These are phyloP conservation scores for Starmerella ratchasimensis DNA, from an alignment of 805 yeast species.

Conservation along the genomic window DNA sequence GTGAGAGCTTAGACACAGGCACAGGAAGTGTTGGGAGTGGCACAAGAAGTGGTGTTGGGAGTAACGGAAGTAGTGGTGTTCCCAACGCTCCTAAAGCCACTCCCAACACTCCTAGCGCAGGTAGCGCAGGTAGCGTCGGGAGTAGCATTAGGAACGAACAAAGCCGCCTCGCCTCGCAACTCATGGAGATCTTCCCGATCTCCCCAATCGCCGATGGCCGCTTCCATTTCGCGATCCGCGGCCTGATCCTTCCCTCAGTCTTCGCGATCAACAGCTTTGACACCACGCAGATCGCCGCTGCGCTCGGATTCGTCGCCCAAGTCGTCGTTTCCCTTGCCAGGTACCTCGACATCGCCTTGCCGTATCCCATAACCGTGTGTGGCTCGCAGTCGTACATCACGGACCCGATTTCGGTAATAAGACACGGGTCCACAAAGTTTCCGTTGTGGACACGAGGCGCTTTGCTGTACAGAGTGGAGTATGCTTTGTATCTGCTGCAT, in stretches of 20 bases:
- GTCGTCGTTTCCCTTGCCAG: slow-evolving; percentile 30
- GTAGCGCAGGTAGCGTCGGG: not conserved
- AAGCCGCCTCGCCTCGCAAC: slow-evolving; percentile 22
- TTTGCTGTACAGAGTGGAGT: slow-evolving; percentile 35
- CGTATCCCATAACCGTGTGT: slow-evolving; percentile 36
- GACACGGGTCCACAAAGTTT: slow-evolving; percentile 29
- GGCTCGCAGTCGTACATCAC: slow-evolving; percentile 38
- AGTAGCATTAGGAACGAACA: slow-evolving; percentile 12
- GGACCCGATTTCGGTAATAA: slow-evolving; percentile 35
- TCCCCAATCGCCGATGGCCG: slow-evolving; percentile 19
- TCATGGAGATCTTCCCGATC: slow-evolving; percentile 25
- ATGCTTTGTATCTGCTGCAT: slow-evolving; percentile 35
- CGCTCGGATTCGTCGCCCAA: slow-evolving; percentile 37
- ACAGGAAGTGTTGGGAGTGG: not conserved
- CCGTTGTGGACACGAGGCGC: slow-evolving; percentile 40
- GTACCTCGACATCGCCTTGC: slow-evolving; percentile 33
- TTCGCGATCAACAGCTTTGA: slow-evolving; percentile 22
- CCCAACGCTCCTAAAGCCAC: too few relatives aligned
- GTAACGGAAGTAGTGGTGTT: too few relatives aligned
- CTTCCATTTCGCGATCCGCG: slow-evolving; percentile 28
- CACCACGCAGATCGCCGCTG: slow-evolving; percentile 34
- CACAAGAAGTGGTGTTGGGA: too few relatives aligned
- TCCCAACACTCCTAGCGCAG: too few relatives aligned
- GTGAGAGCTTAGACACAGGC: too few relatives aligned
- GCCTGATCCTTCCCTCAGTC: slow-evolving; percentile 25